phyloP scores from a whole-genome alignment of 441 rosid genomes.

The Monsonia emarginata region DNA sequence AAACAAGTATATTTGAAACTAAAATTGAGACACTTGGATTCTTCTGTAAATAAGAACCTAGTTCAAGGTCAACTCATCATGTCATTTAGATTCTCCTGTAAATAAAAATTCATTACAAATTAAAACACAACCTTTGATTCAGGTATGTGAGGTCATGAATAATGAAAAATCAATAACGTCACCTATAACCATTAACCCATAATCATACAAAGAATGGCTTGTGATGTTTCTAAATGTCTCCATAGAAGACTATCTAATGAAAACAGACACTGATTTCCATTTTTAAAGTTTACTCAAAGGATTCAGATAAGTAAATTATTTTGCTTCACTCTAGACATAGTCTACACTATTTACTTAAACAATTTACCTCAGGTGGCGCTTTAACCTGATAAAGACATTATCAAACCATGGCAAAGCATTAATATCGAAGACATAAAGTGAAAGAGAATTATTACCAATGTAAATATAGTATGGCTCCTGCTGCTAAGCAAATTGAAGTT shows the following conservation, averaged over 20 bases:
- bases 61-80: no score
- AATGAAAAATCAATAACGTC: no score
- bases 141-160: no score
- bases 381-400: not conserved
- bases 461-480: slow-evolving; percentile 97
- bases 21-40: no score
- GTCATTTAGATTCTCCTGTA: no score
- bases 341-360: not conserved
- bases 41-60: no score
- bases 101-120: no score
- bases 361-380: not conserved
- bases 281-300: not conserved
- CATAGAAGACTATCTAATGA: not conserved
- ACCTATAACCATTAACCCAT: no score
- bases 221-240: not conserved
- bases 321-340: not conserved
- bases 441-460: slow-evolving; percentile 42
- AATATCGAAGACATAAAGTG: not conserved
- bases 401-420: not conserved
- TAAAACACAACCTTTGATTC: no score
- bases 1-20: no score
- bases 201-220: no score
- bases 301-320: not conserved
- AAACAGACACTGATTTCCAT: not conserved
- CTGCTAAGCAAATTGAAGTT: slow-evolving; percentile 91